Conservation (phyloP, 2,329 filamentous ascomycete genomes). For the Hypomyces perniciosus region DNA sequence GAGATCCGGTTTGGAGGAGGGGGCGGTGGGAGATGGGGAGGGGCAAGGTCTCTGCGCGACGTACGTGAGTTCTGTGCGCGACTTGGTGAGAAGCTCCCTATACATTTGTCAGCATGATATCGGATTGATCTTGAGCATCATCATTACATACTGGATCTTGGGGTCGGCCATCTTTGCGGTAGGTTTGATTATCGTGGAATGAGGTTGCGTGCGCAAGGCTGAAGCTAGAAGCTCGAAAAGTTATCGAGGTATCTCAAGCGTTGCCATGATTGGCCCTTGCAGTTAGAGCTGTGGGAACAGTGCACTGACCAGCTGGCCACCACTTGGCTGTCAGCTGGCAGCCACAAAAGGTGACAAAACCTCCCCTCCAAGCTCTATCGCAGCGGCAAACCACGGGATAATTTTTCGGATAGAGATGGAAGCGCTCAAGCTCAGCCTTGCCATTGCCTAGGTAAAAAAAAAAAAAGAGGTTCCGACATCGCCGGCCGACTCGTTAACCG, state of each 20-base stretch:
- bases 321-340: conserved; percentile 6
- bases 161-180: conserved; percentile 52
- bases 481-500: too few relatives aligned
- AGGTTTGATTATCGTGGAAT: conserved; percentile 15
- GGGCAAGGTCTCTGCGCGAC: conserved; percentile 30
- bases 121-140: not conserved
- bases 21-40: conserved; percentile 8
- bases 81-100: conserved; percentile 85
- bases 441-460: not conserved
- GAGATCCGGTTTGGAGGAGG: conserved; percentile 16
- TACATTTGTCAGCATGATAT: conserved; percentile 23
- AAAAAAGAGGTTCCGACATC: not conserved
- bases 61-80: conserved; percentile 86
- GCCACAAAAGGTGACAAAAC: conserved; percentile 10
- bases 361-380: conserved; percentile 12
- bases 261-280: conserved; percentile 23
- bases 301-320: not conserved
- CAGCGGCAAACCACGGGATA: conserved; percentile 12
- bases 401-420: conserved; percentile 7
- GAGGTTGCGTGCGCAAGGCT: conserved; percentile 29
- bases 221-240: conserved; percentile 30
- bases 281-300: conserved; percentile 3
- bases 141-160: conserved; percentile 61
- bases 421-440: conserved; percentile 5
- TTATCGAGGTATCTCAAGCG: conserved; percentile 15